Conservation (phyloP, 2,329 filamentous ascomycete genomes). For the Coniochaeta ligniaria region DNA sequence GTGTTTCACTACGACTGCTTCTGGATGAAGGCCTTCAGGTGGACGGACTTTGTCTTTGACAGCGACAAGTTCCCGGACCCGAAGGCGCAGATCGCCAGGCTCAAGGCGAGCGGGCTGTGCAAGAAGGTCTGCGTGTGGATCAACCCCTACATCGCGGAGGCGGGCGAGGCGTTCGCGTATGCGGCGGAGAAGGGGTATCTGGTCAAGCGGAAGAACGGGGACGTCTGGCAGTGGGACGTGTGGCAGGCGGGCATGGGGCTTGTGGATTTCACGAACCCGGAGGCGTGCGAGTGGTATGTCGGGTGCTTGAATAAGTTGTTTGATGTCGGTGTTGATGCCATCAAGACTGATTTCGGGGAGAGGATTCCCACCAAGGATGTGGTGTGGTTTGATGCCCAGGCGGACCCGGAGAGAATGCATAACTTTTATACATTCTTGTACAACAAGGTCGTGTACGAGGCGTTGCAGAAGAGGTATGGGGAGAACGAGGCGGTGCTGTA, state of each 20-base stretch:
- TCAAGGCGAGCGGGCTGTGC: constrained; percentile 55
- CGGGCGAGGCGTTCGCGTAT: constrained; percentile 57
- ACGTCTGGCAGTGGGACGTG: constrained; percentile 69
- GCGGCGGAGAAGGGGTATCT: constrained; percentile 62
- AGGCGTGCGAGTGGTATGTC: constrained; percentile 58
- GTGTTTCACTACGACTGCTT: constrained; percentile 75
- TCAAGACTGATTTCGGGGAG: constrained; percentile 74
- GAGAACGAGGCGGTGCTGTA: constrained; percentile 54
- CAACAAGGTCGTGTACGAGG: constrained; percentile 63
- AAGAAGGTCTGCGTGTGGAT: constrained; percentile 69
- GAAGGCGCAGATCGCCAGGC: constrained; percentile 51
- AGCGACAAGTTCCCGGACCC: constrained; percentile 62
- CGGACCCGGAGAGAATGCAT: constrained; percentile 62
- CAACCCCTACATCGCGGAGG: constrained; percentile 67
- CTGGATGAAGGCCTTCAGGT: constrained; percentile 69
- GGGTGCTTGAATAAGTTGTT: constrained; percentile 56
- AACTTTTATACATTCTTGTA: constrained; percentile 72
- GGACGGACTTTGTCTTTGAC: constrained; percentile 70
- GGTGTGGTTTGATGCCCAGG: constrained; percentile 51
- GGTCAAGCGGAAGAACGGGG: constrained; percentile 60
- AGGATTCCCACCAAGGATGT: constrained; percentile 60
- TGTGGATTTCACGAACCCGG: constrained; percentile 68
- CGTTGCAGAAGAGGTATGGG: constrained; percentile 47
- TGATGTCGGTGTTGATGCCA: constrained; percentile 60
- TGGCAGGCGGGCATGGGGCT: constrained; percentile 75